A percentile compares a stretch with the other conserved stretches of the same genome.
phyloP scores from a whole-genome alignment of 495 filamentous ascomycete genomes.

The Tuber magnatum region DNA sequence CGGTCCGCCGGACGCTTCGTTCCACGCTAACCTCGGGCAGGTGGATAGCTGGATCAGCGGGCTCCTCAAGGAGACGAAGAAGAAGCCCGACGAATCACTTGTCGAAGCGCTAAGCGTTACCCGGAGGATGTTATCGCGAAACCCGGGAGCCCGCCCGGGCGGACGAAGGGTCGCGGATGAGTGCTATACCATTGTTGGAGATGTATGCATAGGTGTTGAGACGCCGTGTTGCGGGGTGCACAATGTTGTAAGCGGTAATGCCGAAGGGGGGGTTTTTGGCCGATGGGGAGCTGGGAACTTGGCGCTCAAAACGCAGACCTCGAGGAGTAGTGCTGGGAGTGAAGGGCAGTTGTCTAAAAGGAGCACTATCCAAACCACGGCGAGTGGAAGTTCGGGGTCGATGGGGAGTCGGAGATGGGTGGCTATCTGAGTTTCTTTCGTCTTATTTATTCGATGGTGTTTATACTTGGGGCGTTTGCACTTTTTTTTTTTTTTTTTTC shows the following conservation, averaged over 20 bases:
- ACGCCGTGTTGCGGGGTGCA: conserved; percentile 29
- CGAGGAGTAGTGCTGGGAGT: conserved; percentile 19
- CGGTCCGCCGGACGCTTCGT: conserved; percentile 59
- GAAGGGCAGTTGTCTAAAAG: conserved; percentile 5
- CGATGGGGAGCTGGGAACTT: conserved; percentile 18
- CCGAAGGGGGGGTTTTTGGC: conserved; percentile 16
- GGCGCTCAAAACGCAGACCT: conserved; percentile 12
- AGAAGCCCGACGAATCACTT: conserved; percentile 53
- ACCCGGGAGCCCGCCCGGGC: conserved; percentile 43
- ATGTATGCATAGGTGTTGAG: conserved; percentile 9
- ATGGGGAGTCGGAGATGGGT: conserved; percentile 18
- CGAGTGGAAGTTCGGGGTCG: conserved; percentile 13
- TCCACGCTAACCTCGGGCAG: conserved; percentile 72
- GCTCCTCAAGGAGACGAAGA: conserved; percentile 59
- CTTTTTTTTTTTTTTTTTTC: conserved; percentile 4
- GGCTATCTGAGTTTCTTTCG: conserved; percentile 12
- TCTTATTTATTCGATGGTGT: not conserved
- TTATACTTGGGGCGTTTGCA: not conserved
- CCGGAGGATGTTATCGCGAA: conserved; percentile 46
- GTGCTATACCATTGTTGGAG: conserved; percentile 22
- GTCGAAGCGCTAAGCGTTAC: conserved; percentile 44
- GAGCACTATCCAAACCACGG: conserved; percentile 17
- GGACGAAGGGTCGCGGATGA: conserved; percentile 42
- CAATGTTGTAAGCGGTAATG: conserved; percentile 1
- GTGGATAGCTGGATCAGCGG: conserved; percentile 69